Conservation (phyloP, 192 early-diverging fungal genomes). For the Mycoemilia scoparia region DNA sequence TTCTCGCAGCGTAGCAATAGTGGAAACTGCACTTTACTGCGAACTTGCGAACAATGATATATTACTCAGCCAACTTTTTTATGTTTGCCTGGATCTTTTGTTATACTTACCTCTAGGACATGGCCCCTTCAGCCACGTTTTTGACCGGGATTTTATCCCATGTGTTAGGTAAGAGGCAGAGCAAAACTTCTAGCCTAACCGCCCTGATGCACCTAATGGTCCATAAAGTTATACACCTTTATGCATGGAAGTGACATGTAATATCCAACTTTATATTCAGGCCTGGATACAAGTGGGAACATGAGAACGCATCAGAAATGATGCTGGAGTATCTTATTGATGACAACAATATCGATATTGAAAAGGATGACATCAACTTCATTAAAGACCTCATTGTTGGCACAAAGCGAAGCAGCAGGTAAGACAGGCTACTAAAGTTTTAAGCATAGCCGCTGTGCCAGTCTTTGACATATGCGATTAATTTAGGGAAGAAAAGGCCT, state of each 20-base stretch:
- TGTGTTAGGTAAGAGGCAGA: constrained; percentile 19
- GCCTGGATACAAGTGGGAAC: constrained; percentile 40
- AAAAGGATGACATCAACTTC: constrained; percentile 33
- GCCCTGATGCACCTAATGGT: no score
- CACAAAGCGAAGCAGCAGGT: constrained; percentile 20
- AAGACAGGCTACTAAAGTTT: background rate
- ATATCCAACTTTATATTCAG: no score
- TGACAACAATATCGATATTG: constrained; percentile 48
- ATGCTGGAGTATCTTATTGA: constrained; percentile 71
- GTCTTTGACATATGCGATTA: constrained; percentile 2
- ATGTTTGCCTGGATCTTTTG: no score
- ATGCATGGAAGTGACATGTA: background rate
- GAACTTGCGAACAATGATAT: no score
- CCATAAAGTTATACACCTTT: background rate
- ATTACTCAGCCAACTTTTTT: background rate
- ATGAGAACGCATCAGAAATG: constrained; percentile 64
- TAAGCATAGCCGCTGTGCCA: background rate
- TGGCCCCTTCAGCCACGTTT: constrained; percentile 89
- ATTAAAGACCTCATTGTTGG: constrained; percentile 63
- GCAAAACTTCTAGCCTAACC: constrained; percentile 1
- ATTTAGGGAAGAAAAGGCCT: constrained; percentile 31
- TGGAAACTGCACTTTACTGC: background rate
- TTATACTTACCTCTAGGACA: no score
- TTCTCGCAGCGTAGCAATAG: background rate
- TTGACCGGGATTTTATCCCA: constrained; percentile 81